Conservation (phyloP, 129 eudicot genomes). For the Erigeron canadensis region DNA sequence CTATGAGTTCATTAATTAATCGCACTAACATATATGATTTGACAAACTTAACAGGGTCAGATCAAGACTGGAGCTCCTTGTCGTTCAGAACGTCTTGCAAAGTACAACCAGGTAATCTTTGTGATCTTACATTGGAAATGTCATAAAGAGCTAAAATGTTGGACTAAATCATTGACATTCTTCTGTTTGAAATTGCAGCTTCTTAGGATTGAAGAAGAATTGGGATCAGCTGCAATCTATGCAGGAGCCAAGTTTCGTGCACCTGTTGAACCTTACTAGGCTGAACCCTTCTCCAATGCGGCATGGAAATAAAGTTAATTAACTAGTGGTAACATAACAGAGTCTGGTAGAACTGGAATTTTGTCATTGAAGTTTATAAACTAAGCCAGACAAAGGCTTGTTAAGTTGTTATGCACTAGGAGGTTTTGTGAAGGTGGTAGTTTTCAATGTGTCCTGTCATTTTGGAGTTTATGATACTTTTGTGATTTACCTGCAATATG, state of each 20-base stretch:
- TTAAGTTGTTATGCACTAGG: too few relatives aligned
- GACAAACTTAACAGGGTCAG: constrained; percentile 39
- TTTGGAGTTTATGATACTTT: too few relatives aligned
- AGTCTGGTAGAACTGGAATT: neutral
- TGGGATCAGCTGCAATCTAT: constrained; percentile 47
- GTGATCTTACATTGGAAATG: neutral
- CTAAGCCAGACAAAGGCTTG: too few relatives aligned
- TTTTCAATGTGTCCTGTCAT: too few relatives aligned
- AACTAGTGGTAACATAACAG: neutral
- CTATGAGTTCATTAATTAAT: neutral
- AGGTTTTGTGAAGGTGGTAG: too few relatives aligned
- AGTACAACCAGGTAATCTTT: constrained; percentile 48
- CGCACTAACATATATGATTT: neutral
- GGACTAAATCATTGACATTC: neutral
- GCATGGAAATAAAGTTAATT: neutral
- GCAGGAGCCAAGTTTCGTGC: constrained; percentile 53
- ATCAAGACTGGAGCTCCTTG: constrained; percentile 57
- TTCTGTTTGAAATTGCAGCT: constrained; percentile 34
- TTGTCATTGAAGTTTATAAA: too few relatives aligned
- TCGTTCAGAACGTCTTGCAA: constrained; percentile 51
- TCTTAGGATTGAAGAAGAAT: constrained; percentile 52
- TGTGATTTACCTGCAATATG: too few relatives aligned
- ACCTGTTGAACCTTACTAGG: constrained; percentile 47
- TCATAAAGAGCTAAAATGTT: neutral
- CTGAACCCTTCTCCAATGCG: neutral